These are phyloP conservation scores for Wickerhamiella alocasiicola DNA, from an alignment of 805 yeast genomes.

Conservation along the genomic window DNA sequence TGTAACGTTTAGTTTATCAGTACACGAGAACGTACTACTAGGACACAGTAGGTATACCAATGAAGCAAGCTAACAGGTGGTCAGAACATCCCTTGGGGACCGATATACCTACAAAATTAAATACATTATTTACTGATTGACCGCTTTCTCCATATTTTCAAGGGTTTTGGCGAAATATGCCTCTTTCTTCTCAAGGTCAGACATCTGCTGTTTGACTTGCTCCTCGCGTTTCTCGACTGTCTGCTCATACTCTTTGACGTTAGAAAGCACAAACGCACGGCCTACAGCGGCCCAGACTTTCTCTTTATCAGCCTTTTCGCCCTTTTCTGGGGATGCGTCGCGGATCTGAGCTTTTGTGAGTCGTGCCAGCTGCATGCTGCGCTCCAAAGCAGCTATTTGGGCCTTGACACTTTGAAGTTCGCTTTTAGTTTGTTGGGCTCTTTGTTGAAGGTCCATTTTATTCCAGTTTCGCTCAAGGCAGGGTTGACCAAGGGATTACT, in stretches of 20 bases:
- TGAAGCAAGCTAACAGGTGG: too few relatives aligned
- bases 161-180: conserved; percentile 63
- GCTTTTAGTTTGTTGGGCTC: conserved; percentile 44
- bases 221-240: conserved; percentile 41
- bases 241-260: conserved; percentile 35
- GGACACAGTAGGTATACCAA: too few relatives aligned
- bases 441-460: conserved; percentile 58
- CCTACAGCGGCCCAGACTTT: conserved; percentile 80
- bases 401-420: conserved; percentile 45
- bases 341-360: conserved; percentile 48
- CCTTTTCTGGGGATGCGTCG: too few relatives aligned
- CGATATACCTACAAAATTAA: neutral
- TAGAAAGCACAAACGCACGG: conserved; percentile 39
- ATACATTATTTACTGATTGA: conserved; percentile 28
- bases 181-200: conserved; percentile 53
- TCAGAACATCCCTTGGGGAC: too few relatives aligned
- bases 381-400: conserved; percentile 38
- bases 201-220: conserved; percentile 44
- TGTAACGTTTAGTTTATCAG: too few relatives aligned
- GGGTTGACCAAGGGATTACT: too few relatives aligned
- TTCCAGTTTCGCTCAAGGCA: too few relatives aligned
- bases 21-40: too few relatives aligned
- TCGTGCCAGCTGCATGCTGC: conserved; percentile 41
- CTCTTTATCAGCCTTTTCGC: conserved; percentile 32
- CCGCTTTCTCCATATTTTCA: conserved; percentile 54